Evolutionary conservation across 176 grass and related monocot genomes (phyloP).

Genomic region (Pontederia crassipes): DNA sequence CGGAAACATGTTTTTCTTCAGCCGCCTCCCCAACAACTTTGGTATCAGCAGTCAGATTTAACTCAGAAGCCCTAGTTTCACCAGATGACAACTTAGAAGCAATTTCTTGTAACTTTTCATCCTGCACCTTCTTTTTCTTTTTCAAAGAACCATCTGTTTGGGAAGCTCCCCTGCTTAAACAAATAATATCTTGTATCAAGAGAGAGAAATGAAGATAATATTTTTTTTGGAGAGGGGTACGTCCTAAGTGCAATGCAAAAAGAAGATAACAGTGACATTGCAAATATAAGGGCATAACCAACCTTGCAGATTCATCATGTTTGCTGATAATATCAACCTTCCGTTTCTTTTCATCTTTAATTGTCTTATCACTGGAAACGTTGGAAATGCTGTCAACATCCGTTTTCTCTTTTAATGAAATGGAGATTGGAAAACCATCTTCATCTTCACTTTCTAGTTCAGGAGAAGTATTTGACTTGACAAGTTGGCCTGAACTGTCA

Average conservation of each 20-base stretch:
- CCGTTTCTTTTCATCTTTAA: conserved; percentile 51
- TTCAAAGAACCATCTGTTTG: conserved; percentile 16
- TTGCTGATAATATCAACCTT: conserved; percentile 37
- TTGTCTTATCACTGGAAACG: conserved; percentile 12
- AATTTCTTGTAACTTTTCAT: conserved; percentile 23
- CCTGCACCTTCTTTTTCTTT: conserved; percentile 62
- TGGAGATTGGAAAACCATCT: conserved; percentile 74
- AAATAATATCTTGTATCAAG: not conserved
- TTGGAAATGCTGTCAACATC: conserved; percentile 16
- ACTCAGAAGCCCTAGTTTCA: not conserved
- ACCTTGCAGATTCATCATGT: conserved; percentile 33
- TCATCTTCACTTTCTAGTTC: conserved; percentile 78
- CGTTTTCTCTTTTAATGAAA: conserved; percentile 39
- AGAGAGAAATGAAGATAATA: not conserved
- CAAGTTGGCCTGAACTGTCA: conserved; percentile 30
- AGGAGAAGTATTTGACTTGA: conserved; percentile 25
- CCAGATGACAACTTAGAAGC: conserved; percentile 2
- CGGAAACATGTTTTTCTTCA: conserved; percentile 15
- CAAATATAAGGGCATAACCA: not conserved
- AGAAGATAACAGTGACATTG: too few species aligned
- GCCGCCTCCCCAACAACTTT: not conserved
- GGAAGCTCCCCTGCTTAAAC: conserved; percentile 15
- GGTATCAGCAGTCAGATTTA: conserved; percentile 7
- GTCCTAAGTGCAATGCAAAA: too few species aligned
- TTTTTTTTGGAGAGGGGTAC: too few species aligned